Conservation (phyloP, 768 basidiomycete genomes). For the Dacryopinax spathularia region DNA sequence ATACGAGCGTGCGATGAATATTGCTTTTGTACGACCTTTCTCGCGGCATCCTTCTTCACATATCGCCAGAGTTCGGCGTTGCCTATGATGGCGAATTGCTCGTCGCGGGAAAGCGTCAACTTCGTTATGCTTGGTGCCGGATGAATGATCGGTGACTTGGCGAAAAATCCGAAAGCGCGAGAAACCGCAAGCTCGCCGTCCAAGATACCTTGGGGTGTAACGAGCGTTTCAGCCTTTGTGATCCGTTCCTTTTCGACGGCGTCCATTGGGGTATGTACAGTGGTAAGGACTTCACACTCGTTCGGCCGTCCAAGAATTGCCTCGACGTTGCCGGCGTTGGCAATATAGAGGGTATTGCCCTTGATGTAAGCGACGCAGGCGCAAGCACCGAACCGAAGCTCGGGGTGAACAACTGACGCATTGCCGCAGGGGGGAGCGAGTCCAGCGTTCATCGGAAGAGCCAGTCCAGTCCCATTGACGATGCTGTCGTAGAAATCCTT, state of each 20-base stretch:
- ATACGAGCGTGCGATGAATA: constrained; percentile 40
- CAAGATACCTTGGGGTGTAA: constrained; percentile 77
- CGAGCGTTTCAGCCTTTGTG: constrained; percentile 82
- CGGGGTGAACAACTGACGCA: constrained; percentile 17
- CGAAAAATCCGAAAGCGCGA: constrained; percentile 87
- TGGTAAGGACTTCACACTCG: constrained; percentile 55
- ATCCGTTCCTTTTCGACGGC: constrained; percentile 74
- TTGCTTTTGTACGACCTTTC: constrained; percentile 78
- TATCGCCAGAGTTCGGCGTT: constrained; percentile 90
- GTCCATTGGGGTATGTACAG: constrained; percentile 81
- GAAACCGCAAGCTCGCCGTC: constrained; percentile 87
- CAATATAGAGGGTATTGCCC: constrained; percentile 68
- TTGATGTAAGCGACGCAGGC: constrained; percentile 77
- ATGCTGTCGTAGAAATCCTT: constrained; percentile 61
- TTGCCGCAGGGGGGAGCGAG: not conserved
- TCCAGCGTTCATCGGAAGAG: not conserved
- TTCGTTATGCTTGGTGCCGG: constrained; percentile 65
- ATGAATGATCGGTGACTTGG: constrained; percentile 79
- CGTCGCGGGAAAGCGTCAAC: constrained; percentile 59
- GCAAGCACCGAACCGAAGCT: constrained; percentile 57
- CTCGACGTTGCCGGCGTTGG: constrained; percentile 76
- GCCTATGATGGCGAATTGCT: constrained; percentile 93
- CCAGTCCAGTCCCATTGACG: constrained; percentile 8
- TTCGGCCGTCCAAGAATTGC: constrained; percentile 75
- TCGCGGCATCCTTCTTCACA: constrained; percentile 86